Evolutionary conservation across 345 rosid genomes (phyloP).

Genomic region (Trapa incisa): DNA sequence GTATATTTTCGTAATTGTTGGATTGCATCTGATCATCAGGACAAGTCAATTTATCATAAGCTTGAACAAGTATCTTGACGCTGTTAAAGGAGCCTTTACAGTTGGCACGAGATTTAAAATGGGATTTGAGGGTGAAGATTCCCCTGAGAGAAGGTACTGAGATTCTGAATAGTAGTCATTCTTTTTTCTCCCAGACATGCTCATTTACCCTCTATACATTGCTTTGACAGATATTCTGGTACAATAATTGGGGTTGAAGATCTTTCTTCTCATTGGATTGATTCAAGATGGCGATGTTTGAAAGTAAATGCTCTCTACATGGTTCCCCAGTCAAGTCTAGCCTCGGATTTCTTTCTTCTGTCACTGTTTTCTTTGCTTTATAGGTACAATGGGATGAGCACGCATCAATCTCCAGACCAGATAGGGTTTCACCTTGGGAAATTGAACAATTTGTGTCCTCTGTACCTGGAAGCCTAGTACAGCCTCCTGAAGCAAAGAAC

Average conservation of each 20-base stretch:
- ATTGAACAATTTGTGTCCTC: constrained; percentile 57
- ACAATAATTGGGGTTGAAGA: constrained; percentile 76
- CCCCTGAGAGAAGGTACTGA: constrained; percentile 75
- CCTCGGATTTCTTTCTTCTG: not conserved
- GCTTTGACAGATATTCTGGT: constrained; percentile 58
- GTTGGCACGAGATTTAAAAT: constrained; percentile 81
- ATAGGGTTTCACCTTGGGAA: constrained; percentile 92
- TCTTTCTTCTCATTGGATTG: constrained; percentile 65
- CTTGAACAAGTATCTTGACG: constrained; percentile 63
- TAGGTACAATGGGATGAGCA: constrained; percentile 98
- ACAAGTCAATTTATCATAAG: constrained; percentile 78
- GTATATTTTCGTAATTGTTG: not conserved
- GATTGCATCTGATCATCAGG: constrained; percentile 27
- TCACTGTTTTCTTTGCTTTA: constrained; percentile 1
- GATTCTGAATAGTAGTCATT: constrained; percentile 1
- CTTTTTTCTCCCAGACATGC: constrained; percentile 7
- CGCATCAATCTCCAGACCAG: constrained; percentile 63
- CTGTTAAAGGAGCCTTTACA: constrained; percentile 45
- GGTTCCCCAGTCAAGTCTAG: not conserved
- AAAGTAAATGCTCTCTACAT: constrained; percentile 29
- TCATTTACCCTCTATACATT: constrained; percentile 3
- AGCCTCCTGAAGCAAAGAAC: constrained; percentile 33
- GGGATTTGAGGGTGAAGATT: constrained; percentile 85
- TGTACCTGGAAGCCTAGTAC: constrained; percentile 29
- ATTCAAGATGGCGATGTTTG: constrained; percentile 74